Evolutionary conservation across 75 land plant species (phyloP), one percentile per base, ranked within the genome.

Genomic region (Selaginella moellendorffii): DNA sequence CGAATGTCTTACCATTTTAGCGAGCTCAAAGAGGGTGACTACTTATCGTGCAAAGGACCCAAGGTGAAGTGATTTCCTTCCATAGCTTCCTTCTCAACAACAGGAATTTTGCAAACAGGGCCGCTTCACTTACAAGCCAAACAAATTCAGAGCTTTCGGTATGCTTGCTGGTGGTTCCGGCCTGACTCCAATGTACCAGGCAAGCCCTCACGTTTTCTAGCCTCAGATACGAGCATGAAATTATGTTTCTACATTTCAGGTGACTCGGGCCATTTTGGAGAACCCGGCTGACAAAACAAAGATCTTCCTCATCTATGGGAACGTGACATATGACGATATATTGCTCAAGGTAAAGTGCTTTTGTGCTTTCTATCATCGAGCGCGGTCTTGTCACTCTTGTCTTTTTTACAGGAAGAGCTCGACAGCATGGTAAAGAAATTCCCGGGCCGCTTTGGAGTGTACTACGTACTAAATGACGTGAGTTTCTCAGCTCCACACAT

Each of bases 111-210:
- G 29, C n/a, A 31, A 17, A 1, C 65, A 88, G 87, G 96, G 92
- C 5, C 85, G 91, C 30, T 87, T 90, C 66, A 76, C 72, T 52
- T 90, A 90, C 71, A 70, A 70, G 20, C 83, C 82, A 59, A 78
- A 80, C 29, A 77, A 84, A 76, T 82, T 84, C 27, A 82, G 68
- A 68, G 91, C 81, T 27, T 90, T 90, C 74, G 96, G 92, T 46
- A 90, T 87, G 85, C 69, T 90, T 67, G 91, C 96, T 63, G 87
- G 96, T 53, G 96, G 92, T 26, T 75, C 88, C 42, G 96, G 92
- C 61, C 74, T 90, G 10, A 87, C 96, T 62, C 91, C 92, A 30
- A 86, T 86, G 91, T 90, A 79, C 68, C 92, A 90, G 70, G 87
- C 88, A 54, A 0, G 86, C 1, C 21, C 21, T 2, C 8, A 26